These are phyloP conservation scores for Sechiopsis laciniata DNA, from an alignment of 306 rosid species.

Conservation along the genomic window DNA sequence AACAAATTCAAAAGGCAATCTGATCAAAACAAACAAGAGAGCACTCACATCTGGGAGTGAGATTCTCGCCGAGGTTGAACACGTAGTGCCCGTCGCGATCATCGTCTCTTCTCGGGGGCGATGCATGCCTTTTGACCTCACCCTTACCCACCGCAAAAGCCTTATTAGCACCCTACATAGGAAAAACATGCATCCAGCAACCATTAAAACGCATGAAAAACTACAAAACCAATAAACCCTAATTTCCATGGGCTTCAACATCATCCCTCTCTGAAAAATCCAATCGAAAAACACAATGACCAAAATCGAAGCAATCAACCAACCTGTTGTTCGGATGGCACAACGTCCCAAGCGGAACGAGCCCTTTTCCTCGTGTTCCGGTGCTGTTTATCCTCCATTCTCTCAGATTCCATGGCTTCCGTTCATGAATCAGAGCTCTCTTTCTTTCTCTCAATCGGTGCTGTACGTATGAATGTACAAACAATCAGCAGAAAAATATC, in stretches of 20 bases:
- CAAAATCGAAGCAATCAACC: constrained; percentile 9
- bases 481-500: constrained; percentile 30
- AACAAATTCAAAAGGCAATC: not conserved
- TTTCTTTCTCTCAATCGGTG: not conserved
- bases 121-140: constrained; percentile 42
- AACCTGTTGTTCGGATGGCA: constrained; percentile 59
- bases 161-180: constrained; percentile 45
- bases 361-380: constrained; percentile 64
- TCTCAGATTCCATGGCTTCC: constrained; percentile 36
- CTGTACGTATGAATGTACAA: not conserved
- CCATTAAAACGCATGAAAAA: constrained; percentile 13
- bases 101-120: constrained; percentile 83
- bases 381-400: constrained; percentile 47
- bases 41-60: constrained; percentile 78
- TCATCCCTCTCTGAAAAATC: constrained; percentile 27
- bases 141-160: constrained; percentile 36
- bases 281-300: constrained; percentile 27
- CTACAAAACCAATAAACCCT: constrained; percentile 10
- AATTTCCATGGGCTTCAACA: not conserved
- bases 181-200: constrained; percentile 20
- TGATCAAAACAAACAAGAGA: not conserved
- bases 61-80: constrained; percentile 82
- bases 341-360: constrained; percentile 72
- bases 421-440: constrained; percentile 20
- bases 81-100: constrained; percentile 92